These are phyloP conservation scores for Mesotaenium endlicherianum DNA, from an alignment of 139 green algal species.

Conservation along the genomic window DNA sequence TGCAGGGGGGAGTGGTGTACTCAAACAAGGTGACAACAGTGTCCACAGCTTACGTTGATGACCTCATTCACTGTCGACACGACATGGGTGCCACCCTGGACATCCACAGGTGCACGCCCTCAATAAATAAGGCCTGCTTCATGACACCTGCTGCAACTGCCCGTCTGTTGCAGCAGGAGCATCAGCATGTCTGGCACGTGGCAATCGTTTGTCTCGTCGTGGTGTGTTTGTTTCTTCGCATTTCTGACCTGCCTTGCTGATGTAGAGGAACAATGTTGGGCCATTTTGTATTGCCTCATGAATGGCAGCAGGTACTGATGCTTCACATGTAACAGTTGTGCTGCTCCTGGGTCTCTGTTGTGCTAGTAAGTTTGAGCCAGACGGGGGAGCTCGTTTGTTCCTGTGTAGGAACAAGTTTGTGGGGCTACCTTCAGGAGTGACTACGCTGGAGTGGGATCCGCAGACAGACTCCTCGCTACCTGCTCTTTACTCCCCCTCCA, in stretches of 20 bases:
- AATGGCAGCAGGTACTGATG: background rate
- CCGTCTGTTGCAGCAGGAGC: background rate
- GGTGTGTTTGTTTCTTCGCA: conserved; percentile 14
- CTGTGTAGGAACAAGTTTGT: conserved; percentile 32
- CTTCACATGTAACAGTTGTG: background rate
- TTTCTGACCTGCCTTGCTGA: no score
- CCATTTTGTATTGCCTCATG: no score
- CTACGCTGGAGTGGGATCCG: conserved; percentile 28
- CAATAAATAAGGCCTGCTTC: background rate
- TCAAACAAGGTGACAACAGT: conserved; percentile 51
- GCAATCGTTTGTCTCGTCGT: background rate
- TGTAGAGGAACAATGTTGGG: no score
- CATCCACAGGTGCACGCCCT: background rate
- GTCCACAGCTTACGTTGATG: background rate
- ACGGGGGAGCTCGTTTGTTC: no score
- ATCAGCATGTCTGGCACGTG: background rate
- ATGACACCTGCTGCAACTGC: background rate
- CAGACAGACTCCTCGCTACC: conserved; percentile 10
- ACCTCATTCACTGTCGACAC: background rate
- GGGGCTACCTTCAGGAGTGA: conserved; percentile 16
- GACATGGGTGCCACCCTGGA: background rate
- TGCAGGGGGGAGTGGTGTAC: conserved; percentile 49
- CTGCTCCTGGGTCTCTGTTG: background rate
- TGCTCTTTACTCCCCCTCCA: background rate
- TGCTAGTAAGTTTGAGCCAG: no score